Evolutionary conservation across 129 eudicot genomes (phyloP).

Genomic region (Oenanthe sinensis): DNA sequence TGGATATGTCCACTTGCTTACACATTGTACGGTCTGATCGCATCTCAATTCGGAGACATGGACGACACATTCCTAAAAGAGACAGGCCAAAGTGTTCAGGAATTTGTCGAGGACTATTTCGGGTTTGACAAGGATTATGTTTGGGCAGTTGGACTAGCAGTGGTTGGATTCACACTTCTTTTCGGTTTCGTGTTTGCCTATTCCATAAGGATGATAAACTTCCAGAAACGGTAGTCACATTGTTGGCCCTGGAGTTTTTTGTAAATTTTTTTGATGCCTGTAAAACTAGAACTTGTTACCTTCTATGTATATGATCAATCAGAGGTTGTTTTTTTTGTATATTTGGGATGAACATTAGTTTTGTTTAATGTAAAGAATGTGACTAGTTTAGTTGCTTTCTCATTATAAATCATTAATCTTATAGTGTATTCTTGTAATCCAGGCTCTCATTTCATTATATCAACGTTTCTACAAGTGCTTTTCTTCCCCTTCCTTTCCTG

Average conservation of each 20-base stretch:
- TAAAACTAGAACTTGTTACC: too few species aligned
- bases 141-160: not conserved
- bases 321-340: not conserved
- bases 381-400: too few species aligned
- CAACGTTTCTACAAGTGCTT: too few species aligned
- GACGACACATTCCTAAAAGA: not conserved
- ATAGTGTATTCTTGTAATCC: too few species aligned
- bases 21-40: conserved; percentile 9
- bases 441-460: too few species aligned
- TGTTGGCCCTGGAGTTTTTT: not conserved
- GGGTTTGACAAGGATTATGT: not conserved
- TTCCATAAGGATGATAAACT: not conserved
- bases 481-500: too few species aligned
- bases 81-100: not conserved
- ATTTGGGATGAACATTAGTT: not conserved
- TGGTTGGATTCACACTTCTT: not conserved
- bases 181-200: not conserved
- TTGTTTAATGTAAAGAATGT: not conserved
- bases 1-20: conserved; percentile 2
- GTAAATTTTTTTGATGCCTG: not conserved
- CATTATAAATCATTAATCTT: too few species aligned
- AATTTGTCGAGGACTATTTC: not conserved
- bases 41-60: conserved; percentile 3
- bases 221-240: not conserved
- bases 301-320: not conserved